Conservation (phyloP, 2,329 filamentous ascomycete species). For the Lithohypha guttulata region DNA sequence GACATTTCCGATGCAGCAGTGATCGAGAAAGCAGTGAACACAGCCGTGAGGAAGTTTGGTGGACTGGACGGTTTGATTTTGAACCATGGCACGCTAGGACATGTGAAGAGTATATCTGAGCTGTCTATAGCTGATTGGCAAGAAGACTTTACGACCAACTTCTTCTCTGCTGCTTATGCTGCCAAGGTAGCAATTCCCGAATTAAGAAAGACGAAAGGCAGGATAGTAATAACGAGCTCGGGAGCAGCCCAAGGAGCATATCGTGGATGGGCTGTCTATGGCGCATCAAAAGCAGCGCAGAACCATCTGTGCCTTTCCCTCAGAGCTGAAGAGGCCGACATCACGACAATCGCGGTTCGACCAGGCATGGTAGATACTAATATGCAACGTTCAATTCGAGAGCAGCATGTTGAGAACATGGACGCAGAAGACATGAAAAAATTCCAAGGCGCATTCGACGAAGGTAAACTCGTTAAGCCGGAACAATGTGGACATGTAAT, state of each 20-base stretch:
- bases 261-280: conserved; percentile 69
- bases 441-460: conserved; percentile 60
- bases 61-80: conserved; percentile 70
- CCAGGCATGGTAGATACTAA: conserved; percentile 79
- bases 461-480: conserved; percentile 63
- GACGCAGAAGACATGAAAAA: conserved; percentile 46
- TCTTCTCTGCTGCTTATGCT: conserved; percentile 64
- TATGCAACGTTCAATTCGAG: conserved; percentile 77
- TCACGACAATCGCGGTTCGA: conserved; percentile 61
- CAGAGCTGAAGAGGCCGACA: conserved; percentile 62
- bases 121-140: conserved; percentile 65
- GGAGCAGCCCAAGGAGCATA: conserved; percentile 62
- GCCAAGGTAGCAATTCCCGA: conserved; percentile 55
- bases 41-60: conserved; percentile 58
- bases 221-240: conserved; percentile 68
- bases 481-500: conserved; percentile 82
- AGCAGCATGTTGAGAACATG: conserved; percentile 55
- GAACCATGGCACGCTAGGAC: conserved; percentile 76
- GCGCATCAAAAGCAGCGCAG: conserved; percentile 69
- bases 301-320: conserved; percentile 69
- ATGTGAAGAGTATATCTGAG: conserved; percentile 60
- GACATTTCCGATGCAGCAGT: conserved; percentile 46
- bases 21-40: conserved; percentile 50
- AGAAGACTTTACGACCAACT: conserved; percentile 66
- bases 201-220: conserved; percentile 57